These are phyloP conservation scores for Penicillium ucsense DNA, from an alignment of 495 filamentous ascomycete genomes.

Conservation along the genomic window DNA sequence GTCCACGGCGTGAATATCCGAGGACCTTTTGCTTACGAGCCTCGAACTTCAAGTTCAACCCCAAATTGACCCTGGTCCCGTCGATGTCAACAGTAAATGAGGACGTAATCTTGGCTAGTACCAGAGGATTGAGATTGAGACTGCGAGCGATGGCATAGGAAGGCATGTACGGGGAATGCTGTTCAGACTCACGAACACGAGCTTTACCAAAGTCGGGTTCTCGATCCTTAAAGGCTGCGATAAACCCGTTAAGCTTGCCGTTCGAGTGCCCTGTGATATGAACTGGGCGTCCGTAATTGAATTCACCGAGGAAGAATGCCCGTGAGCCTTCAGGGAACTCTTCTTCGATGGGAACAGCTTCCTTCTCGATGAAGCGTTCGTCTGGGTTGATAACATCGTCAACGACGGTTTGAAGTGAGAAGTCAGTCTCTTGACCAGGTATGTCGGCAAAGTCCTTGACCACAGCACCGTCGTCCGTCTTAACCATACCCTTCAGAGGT, in stretches of 20 bases:
- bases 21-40: constrained; percentile 90
- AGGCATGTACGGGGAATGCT: constrained; percentile 63
- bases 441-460: constrained; percentile 89
- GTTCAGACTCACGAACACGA: constrained; percentile 58
- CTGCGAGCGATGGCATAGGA: constrained; percentile 78
- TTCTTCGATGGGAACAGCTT: constrained; percentile 75
- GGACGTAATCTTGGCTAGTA: constrained; percentile 91
- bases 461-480: constrained; percentile 82
- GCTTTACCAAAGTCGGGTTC: constrained; percentile 74
- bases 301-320: constrained; percentile 95
- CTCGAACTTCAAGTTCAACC: constrained; percentile 95
- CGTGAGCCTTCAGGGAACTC: constrained; percentile 77
- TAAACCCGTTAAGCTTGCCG: constrained; percentile 65
- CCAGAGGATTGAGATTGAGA: constrained; percentile 71
- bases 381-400: constrained; percentile 88
- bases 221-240: constrained; percentile 55
- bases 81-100: constrained; percentile 76
- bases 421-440: constrained; percentile 84
- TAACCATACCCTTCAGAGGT: constrained; percentile 81
- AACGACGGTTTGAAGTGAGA: constrained; percentile 82
- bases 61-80: constrained; percentile 74
- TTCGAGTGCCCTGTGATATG: constrained; percentile 67
- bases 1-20: constrained; percentile 80
- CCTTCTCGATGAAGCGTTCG: constrained; percentile 81
- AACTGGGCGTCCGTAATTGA: constrained; percentile 81